Evolutionary conservation across 768 basidiomycete species (phyloP).

Genomic region (Tubosaeta brunneosetosa): DNA sequence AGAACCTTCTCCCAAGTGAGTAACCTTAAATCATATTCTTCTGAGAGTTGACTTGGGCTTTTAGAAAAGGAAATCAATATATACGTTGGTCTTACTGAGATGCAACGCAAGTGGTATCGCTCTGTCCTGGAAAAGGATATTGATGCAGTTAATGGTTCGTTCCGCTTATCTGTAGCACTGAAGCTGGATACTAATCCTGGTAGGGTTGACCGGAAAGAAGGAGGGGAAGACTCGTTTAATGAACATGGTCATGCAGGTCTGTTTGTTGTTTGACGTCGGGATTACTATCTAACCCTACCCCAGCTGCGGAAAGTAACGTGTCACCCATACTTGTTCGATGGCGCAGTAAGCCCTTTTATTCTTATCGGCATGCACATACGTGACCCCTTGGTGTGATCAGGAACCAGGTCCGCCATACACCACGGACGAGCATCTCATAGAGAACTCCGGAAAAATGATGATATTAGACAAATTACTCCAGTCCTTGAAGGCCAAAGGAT

Average conservation of each 20-base stretch:
- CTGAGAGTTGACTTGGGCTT: constrained; percentile 1
- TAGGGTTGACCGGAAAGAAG: constrained; percentile 91
- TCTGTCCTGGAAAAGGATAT: constrained; percentile 97
- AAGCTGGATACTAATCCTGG: background rate
- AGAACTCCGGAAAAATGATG: constrained; percentile 96
- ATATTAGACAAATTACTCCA: constrained; percentile 91
- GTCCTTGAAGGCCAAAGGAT: constrained; percentile 89
- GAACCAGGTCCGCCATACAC: constrained; percentile 99
- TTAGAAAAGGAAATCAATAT: constrained; percentile 98
- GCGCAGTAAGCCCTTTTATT: constrained; percentile 53
- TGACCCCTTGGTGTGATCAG: constrained; percentile 30
- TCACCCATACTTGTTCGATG: constrained; percentile 90
- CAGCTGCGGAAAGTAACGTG: constrained; percentile 80
- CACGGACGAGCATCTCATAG: constrained; percentile 92
- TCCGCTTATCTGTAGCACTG: background rate
- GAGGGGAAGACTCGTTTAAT: constrained; percentile 96
- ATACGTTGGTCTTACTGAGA: constrained; percentile 92
- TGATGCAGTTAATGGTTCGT: constrained; percentile 90
- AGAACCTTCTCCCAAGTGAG: constrained; percentile 86
- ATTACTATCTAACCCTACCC: background rate
- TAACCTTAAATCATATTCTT: background rate
- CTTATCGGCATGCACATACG: background rate
- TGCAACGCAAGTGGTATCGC: constrained; percentile 98
- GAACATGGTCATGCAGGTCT: constrained; percentile 99
- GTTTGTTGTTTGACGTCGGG: constrained; percentile 1